These are phyloP conservation scores for Phytophthora europaea DNA, from an alignment of 352 stramenopile genomes.

Conservation along the genomic window DNA sequence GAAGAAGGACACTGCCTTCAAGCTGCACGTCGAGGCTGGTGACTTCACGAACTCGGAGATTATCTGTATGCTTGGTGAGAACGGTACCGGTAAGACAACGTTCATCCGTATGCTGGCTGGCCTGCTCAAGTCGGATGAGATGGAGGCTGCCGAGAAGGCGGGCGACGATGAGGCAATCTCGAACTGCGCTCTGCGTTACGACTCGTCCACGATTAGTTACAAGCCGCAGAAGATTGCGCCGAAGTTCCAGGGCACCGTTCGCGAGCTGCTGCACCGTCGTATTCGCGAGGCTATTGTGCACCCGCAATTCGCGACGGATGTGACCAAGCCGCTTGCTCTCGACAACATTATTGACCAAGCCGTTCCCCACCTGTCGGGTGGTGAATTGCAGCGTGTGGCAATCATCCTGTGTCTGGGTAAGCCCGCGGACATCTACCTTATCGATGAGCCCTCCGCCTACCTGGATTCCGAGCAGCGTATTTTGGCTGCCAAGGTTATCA, in stretches of 20 bases:
- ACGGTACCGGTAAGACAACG: conserved; percentile 99
- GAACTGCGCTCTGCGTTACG: conserved; percentile 83
- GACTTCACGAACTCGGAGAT: conserved; percentile 99
- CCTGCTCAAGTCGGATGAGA: conserved; percentile 98
- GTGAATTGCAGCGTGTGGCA: conserved; percentile 99
- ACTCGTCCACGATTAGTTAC: conserved; percentile 94
- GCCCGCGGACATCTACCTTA: conserved; percentile 99
- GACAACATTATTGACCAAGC: conserved; percentile 99
- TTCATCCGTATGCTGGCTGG: conserved; percentile 99
- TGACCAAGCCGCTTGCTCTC: conserved; percentile 99
- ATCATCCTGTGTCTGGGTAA: conserved; percentile 99
- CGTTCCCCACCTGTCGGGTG: conserved; percentile 98
- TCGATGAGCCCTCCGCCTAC: conserved; percentile 99
- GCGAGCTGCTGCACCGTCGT: conserved; percentile 98
- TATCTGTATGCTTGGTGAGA: conserved; percentile 99
- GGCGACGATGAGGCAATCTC: conserved; percentile 80
- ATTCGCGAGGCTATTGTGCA: conserved; percentile 98
- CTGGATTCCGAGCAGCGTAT: conserved; percentile 99
- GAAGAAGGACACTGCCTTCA: conserved; percentile 95
- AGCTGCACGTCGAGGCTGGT: conserved; percentile 98
- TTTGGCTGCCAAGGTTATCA: conserved; percentile 99
- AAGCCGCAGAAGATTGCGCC: conserved; percentile 99
- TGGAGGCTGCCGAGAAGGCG: conserved; percentile 84
- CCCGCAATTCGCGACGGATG: conserved; percentile 99
- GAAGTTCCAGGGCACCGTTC: conserved; percentile 96